phyloP scores from a whole-genome alignment of 202 grass and related monocot species.

The Tripidium arundinaceum region DNA sequence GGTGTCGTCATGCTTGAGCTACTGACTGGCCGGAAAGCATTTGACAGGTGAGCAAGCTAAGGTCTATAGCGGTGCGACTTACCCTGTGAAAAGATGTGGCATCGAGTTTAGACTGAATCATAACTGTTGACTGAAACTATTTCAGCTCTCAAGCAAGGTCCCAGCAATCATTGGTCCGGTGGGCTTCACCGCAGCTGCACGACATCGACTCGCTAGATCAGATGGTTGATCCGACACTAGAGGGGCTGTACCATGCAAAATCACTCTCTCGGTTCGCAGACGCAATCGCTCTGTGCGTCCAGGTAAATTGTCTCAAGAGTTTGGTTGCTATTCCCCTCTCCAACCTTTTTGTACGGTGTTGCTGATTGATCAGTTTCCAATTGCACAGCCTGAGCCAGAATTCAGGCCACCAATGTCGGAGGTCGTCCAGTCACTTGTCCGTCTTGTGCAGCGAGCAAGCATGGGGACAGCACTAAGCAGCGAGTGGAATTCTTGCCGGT shows the following conservation, averaged over 20 bases:
- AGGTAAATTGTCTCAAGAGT: constrained; percentile 39
- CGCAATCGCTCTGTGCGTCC: constrained; percentile 71
- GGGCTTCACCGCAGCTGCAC: constrained; percentile 72
- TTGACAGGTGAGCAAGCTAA: constrained; percentile 57
- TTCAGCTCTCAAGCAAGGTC: constrained; percentile 60
- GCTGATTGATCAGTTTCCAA: too few relatives aligned
- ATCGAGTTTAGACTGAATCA: not conserved
- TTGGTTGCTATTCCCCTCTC: not conserved
- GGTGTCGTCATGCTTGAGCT: constrained; percentile 94
- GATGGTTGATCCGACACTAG: constrained; percentile 68
- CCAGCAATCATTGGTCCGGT: constrained; percentile 64
- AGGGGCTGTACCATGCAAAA: constrained; percentile 72
- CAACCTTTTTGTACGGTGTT: not conserved
- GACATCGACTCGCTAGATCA: constrained; percentile 67
- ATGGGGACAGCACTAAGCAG: not conserved
- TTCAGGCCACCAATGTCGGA: constrained; percentile 72
- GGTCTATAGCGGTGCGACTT: not conserved
- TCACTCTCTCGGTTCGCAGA: constrained; percentile 81
- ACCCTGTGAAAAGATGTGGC: not conserved
- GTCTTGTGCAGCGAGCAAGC: constrained; percentile 59
- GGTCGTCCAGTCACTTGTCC: constrained; percentile 59
- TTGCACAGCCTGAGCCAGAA: too few relatives aligned
- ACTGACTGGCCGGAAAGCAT: constrained; percentile 74
- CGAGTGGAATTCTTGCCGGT: constrained; percentile 17
- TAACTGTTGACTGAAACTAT: constrained; percentile 19